Evolutionary conservation across 164 flowering plant genomes (phyloP), one percentile per base, ranked within the genome.

Genomic region (Akebia trifoliata): DNA sequence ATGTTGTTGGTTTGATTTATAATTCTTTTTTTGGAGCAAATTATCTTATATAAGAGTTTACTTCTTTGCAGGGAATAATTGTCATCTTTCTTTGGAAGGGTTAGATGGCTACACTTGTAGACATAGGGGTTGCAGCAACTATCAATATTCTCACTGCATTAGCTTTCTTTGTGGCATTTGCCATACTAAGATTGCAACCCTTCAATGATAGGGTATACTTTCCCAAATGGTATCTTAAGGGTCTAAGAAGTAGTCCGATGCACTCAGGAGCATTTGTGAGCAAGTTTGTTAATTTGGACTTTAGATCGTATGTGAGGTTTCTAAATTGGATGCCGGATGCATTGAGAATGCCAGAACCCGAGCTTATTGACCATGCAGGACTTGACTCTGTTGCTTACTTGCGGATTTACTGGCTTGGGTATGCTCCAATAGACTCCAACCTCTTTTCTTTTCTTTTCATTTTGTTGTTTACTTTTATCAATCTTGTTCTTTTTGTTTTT

Each of bases 191-290:
- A 12, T 25, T 67, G 29, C 71, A 67, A 43, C 71, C 71, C 24
- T 40, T 61, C 32, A 61, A 61, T 22, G 71, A 67, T 44, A 56
- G 71, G 32, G 71, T 67, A 17, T 67, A 67, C 31, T 67, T 67
- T 21, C 71, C 71, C 40, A 67, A 67, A 61, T 67, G 71, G 71
- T 67, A 67, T 56, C 54, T 67, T 7, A 67, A 57, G 51, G 71
- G 71, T 45, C 38, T 55, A 61, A 49, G 71, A 67, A 56, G 58
- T 34, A 61, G 71, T 48, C 71, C 71, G 10, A 21, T 45, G 30
- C 35, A 22, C 10, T 66, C 69, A 21, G 60, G 69, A 21, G 55
- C 69, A 35, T 28, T 65, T 45, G 62, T 50, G 28, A 6, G 25
- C 30, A 61, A 50, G 50, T 67, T 67, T 35, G 66, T 67, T 25